phyloP scores from a whole-genome alignment of 1,284 basidiomycete species.

The Ganoderma sp. region DNA sequence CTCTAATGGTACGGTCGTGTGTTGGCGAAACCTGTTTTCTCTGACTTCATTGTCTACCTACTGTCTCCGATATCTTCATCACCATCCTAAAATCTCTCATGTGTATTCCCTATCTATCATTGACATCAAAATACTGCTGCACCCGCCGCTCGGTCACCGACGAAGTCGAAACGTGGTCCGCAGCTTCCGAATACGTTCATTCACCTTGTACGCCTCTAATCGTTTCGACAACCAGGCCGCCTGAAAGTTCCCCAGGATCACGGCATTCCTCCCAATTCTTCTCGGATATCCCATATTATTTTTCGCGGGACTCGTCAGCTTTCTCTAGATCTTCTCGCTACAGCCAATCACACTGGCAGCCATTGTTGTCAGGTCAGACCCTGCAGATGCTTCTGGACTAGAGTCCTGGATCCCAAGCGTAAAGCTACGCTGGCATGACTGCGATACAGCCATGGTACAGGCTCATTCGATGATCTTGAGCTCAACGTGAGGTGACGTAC shows the following conservation, averaged over 20 bases:
- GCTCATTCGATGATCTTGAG: constrained; percentile 21
- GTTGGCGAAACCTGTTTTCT: too few relatives aligned
- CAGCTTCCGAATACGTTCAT: too few relatives aligned
- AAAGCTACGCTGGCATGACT: constrained; percentile 30
- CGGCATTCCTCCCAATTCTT: constrained; percentile 38
- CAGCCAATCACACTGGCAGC: constrained; percentile 34
- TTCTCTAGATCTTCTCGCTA: constrained; percentile 35
- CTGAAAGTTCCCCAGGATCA: constrained; percentile 37
- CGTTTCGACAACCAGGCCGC: constrained; percentile 35
- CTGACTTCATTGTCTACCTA: too few relatives aligned
- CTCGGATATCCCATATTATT: constrained; percentile 39
- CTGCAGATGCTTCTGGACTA: background rate
- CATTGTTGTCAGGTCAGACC: constrained; percentile 22
- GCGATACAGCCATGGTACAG: constrained; percentile 23
- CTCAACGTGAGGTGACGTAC: constrained; percentile 22
- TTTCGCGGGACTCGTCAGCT: constrained; percentile 34
- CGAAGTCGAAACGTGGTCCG: too few relatives aligned
- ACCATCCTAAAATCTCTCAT: too few relatives aligned
- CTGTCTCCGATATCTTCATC: too few relatives aligned
- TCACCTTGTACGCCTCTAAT: too few relatives aligned
- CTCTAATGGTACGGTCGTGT: too few relatives aligned
- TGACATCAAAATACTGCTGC: too few relatives aligned
- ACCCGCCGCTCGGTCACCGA: too few relatives aligned
- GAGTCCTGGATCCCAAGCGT: too few relatives aligned
- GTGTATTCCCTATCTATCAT: too few relatives aligned